A percentile compares a stretch with the other conserved stretches of the same genome.
Evolutionary conservation across 148 eudicot genomes (phyloP).

Genomic region (Tetragonia tetragonoides): DNA sequence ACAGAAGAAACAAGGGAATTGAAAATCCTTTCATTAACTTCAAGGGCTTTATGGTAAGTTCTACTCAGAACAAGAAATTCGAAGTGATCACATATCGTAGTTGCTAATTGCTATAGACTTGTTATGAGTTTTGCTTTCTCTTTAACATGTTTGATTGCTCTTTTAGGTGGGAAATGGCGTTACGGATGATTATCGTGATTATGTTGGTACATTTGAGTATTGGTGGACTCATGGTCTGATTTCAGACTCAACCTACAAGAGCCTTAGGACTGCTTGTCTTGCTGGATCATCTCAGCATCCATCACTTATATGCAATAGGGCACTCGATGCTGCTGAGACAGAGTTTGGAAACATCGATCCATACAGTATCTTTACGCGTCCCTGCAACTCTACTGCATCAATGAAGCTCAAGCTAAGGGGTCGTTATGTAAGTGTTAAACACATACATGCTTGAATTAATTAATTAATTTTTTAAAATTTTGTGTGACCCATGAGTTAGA

Average conservation of each 20-base stretch:
- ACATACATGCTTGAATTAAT: neutral
- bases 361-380: slow-evolving; percentile 71
- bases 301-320: slow-evolving; percentile 45
- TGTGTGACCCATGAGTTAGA: neutral
- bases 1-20: slow-evolving; percentile 66
- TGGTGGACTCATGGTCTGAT: slow-evolving; percentile 96
- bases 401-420: slow-evolving; percentile 53
- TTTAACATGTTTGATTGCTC: neutral
- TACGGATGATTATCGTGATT: slow-evolving; percentile 82
- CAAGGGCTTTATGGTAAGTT: slow-evolving; percentile 82
- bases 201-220: slow-evolving; percentile 86
- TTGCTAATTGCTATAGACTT: neutral
- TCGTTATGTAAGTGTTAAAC: slow-evolving; percentile 59
- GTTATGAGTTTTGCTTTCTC: neutral
- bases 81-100: neutral
- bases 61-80: neutral
- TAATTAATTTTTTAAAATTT: neutral
- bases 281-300: slow-evolving; percentile 73
- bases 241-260: slow-evolving; percentile 73
- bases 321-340: slow-evolving; percentile 47
- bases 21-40: slow-evolving; percentile 67
- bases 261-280: slow-evolving; percentile 46
- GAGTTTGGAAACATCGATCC: slow-evolving; percentile 89
- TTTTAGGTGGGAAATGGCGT: slow-evolving; percentile 91
- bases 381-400: slow-evolving; percentile 52